Evolutionary conservation across 805 yeast genomes (phyloP).

Genomic region (Candida krabiensis): DNA sequence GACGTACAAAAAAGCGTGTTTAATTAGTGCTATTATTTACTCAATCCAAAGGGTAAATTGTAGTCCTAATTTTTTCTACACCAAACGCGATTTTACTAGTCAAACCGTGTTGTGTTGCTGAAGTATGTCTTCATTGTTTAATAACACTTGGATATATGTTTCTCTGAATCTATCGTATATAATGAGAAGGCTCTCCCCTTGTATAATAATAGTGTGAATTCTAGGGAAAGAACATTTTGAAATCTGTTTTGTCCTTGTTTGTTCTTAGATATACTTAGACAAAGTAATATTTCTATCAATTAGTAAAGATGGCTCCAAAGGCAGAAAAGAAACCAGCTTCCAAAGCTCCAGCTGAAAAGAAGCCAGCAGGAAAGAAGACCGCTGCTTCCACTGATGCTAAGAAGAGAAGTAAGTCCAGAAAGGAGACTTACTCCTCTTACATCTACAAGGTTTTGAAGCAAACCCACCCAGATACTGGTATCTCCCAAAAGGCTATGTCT

Average conservation of each 20-base stretch:
- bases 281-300: conserved; percentile 4
- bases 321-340: conserved; percentile 76
- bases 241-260: conserved; percentile 2
- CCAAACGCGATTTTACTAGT: conserved; percentile 1
- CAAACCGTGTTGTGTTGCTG: conserved; percentile 2
- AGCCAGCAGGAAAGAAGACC: conserved; percentile 89
- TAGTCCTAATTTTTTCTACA: conserved; percentile 1
- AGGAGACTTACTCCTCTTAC: conserved; percentile 97
- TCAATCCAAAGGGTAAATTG: conserved; percentile 1
- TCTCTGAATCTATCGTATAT: conserved; percentile 5
- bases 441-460: conserved; percentile 98
- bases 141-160: no score
- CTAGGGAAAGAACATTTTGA: conserved; percentile 1
- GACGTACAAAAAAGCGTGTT: background rate
- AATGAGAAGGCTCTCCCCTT: conserved; percentile 3
- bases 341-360: conserved; percentile 96
- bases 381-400: conserved; percentile 77
- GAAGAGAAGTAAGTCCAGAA: conserved; percentile 94
- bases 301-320: conserved; percentile 60
- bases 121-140: background rate
- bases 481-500: conserved; percentile 97
- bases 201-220: background rate
- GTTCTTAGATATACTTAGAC: no score
- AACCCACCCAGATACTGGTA: conserved; percentile 99
- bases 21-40: conserved; percentile 5